Evolutionary conservation across 345 rosid genomes (phyloP), one percentile per base, ranked within the genome.

Genomic region (Viola odorata): DNA sequence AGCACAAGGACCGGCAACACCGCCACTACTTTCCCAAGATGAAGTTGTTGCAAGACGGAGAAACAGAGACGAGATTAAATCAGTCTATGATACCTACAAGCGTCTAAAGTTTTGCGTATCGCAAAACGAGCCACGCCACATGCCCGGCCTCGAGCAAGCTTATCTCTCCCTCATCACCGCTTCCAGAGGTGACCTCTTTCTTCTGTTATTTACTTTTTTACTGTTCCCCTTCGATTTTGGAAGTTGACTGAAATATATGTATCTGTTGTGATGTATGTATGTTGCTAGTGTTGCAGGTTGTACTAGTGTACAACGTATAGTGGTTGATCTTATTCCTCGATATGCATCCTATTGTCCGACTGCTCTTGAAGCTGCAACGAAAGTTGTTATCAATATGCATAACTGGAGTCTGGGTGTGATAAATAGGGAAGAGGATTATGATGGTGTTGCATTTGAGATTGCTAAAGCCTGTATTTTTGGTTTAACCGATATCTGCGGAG

Each of bases 251-350:
- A 7, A 54, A 54, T 37, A 0, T 12, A 12, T 37, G 1, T 12
- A 12, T 12, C 14, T 54, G 42, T 54, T 54, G 7, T 39, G 12
- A 57, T 57, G 57, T 12, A 44, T 55, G 15, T 41, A 11, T 51
- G 49, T 14, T 66, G 67, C 63, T 73, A 58, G 56, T 47, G 5
- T 62, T 82, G 77, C 84, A 94, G 99, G 99, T 57, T 94, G 99
- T 69, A 58, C 78, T 40, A 88, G 99, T 41, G 97, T 78, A 55
- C 91, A 88, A 65, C 96, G 97, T 41, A 77, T 94, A 64, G 80
- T 83, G 40, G 87, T 96, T 60, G 97, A 90, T 78, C 79, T 94
- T 51, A 67, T 94, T 77, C 99, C 99, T 52, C 82, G 92, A 55
- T 90, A 90, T 76, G 95, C 83, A 45, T 78, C 83, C 4, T 75